Conservation (phyloP, 164 flowering plant genomes). For the Liriodendron chinense region DNA sequence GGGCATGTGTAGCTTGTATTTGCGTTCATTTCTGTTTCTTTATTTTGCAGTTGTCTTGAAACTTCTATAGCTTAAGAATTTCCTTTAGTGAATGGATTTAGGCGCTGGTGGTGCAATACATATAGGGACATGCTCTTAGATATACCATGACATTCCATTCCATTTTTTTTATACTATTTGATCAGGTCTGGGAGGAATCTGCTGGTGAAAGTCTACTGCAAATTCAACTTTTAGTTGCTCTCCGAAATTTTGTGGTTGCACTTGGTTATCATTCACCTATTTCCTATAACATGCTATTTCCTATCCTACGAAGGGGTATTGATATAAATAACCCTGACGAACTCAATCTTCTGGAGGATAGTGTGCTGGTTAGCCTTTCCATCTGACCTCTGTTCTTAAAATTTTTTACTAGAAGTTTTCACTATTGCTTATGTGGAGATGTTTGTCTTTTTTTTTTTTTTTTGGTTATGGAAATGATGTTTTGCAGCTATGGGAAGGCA, state of each 20-base stretch:
- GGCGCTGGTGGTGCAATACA: not conserved
- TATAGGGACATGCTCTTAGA: not conserved
- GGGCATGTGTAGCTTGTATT: too few relatives aligned
- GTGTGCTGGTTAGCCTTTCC: constrained; percentile 59
- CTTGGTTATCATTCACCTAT: constrained; percentile 77
- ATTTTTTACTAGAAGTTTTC: not conserved
- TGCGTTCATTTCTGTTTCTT: too few relatives aligned
- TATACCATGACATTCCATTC: not conserved
- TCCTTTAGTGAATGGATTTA: not conserved
- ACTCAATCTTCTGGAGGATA: constrained; percentile 85
- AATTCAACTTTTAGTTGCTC: constrained; percentile 87
- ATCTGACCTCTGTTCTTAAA: constrained; percentile 1
- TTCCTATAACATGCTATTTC: constrained; percentile 69
- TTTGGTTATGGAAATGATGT: not conserved
- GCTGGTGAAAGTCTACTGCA: constrained; percentile 87
- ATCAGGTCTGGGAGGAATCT: constrained; percentile 91
- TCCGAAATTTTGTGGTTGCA: constrained; percentile 75
- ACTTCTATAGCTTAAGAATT: not conserved
- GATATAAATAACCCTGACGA: constrained; percentile 84
- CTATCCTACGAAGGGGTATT: constrained; percentile 67
- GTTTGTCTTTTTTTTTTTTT: not conserved
- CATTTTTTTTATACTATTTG: not conserved
- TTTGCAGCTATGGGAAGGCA: constrained; percentile 92
- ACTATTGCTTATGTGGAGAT: too few relatives aligned
- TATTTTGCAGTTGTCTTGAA: not conserved